phyloP scores from a whole-genome alignment of 2,329 filamentous ascomycete species.

The Colletotrichum tabaci region DNA sequence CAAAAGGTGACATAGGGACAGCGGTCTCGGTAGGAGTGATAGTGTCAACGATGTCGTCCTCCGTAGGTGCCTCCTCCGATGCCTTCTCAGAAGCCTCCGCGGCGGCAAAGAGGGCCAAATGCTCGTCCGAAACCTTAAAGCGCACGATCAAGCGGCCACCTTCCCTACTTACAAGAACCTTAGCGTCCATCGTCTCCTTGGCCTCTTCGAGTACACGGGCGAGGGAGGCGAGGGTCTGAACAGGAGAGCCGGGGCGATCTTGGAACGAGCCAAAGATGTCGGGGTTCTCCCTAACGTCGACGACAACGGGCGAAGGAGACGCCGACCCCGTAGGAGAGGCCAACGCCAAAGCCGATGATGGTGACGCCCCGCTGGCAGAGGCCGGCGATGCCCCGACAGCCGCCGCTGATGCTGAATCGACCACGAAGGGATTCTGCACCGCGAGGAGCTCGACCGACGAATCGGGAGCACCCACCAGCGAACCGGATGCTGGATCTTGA shows the following conservation, averaged over 20 bases:
- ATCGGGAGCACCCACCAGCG: slow-evolving; percentile 36
- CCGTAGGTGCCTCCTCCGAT: no score
- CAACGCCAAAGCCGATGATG: background rate
- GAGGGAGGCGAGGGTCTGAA: slow-evolving; percentile 26
- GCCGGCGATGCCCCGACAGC: slow-evolving; percentile 6
- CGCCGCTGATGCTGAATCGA: slow-evolving; percentile 32
- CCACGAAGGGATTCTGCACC: slow-evolving; percentile 29
- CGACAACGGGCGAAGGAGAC: slow-evolving; percentile 24
- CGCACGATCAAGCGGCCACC: slow-evolving; percentile 36
- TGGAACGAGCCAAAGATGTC: slow-evolving; percentile 39
- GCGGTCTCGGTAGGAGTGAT: background rate
- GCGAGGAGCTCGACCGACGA: slow-evolving; percentile 34
- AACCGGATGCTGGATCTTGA: slow-evolving; percentile 33
- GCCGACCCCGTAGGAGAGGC: slow-evolving; percentile 11
- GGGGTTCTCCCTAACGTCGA: slow-evolving; percentile 36
- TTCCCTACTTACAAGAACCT: slow-evolving; percentile 18
- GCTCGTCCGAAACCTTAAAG: slow-evolving; percentile 40
- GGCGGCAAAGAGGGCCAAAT: background rate
- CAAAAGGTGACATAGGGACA: background rate
- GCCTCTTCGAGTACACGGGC: slow-evolving; percentile 25
- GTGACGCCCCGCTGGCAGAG: background rate
- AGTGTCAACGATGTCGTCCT: no score
- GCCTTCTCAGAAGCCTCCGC: background rate
- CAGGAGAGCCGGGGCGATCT: slow-evolving; percentile 19
- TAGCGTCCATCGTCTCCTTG: slow-evolving; percentile 19